Percentiles rank a stretch among this genome's conserved stretches.
phyloP scores from a whole-genome alignment of 2,329 filamentous ascomycete species.

The Cordyceps javanica region DNA sequence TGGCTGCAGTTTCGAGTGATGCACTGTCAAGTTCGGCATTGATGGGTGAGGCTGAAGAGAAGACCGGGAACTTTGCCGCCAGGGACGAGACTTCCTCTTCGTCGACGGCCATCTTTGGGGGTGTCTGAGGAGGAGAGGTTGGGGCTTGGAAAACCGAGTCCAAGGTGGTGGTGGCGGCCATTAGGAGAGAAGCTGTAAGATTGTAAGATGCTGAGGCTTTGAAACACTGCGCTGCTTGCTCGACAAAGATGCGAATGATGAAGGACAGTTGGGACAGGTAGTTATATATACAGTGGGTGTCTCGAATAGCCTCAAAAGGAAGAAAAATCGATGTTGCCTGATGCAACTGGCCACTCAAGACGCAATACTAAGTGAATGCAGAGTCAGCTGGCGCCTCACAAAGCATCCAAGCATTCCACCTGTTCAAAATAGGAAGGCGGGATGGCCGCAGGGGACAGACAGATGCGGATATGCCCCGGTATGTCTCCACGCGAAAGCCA shows the following conservation, averaged over 20 bases:
- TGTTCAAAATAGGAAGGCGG: slow-evolving; percentile 3
- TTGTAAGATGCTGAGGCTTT: background rate
- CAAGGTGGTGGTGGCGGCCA: background rate
- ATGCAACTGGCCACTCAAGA: too few species aligned
- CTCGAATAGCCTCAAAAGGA: background rate
- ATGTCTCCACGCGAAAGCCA: background rate
- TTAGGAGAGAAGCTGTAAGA: background rate
- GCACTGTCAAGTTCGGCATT: slow-evolving; percentile 18
- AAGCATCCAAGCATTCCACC: background rate
- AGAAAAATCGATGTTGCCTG: too few species aligned
- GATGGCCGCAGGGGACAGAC: slow-evolving; percentile 3
- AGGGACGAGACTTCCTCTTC: background rate
- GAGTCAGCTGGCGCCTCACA: background rate
- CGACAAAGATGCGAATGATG: background rate
- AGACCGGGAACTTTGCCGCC: background rate
- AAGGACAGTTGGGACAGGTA: background rate
- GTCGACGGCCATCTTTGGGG: background rate
- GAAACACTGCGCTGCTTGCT: background rate
- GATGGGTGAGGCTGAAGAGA: background rate
- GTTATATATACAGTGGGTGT: background rate
- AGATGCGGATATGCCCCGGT: background rate
- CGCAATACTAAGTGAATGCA: background rate
- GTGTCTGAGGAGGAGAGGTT: slow-evolving; percentile 4
- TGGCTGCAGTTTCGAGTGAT: slow-evolving; percentile 26
- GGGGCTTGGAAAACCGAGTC: background rate